Conservation (phyloP, 805 yeast species). For the Yarrowia deformans region DNA sequence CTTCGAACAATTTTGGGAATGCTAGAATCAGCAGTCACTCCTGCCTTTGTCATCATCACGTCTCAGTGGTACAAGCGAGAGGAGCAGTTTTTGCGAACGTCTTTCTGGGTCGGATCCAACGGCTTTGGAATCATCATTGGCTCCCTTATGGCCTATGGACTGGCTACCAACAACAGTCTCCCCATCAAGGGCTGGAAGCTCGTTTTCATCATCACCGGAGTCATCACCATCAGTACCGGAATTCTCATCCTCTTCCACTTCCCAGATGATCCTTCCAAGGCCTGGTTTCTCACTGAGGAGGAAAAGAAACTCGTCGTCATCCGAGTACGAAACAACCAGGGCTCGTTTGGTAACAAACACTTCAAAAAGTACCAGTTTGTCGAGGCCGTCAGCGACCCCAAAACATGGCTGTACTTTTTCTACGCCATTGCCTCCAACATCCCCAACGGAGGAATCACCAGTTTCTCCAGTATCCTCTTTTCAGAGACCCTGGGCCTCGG, state of each 20-base stretch:
- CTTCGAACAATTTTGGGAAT: not conserved
- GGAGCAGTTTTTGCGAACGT: not conserved
- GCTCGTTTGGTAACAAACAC: not conserved
- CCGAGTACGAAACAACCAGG: not conserved
- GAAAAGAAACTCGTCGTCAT: not conserved
- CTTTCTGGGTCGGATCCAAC: not conserved
- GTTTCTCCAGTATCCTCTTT: not conserved
- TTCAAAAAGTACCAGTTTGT: not conserved
- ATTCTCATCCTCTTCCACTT: not conserved
- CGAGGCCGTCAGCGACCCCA: not conserved
- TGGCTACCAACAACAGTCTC: not conserved
- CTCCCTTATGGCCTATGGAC: not conserved
- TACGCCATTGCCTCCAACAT: not conserved
- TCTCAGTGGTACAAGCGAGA: not conserved
- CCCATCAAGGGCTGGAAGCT: not conserved
- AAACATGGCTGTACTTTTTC: not conserved
- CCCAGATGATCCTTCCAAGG: not conserved
- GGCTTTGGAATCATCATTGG: not conserved
- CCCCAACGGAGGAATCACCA: not conserved
- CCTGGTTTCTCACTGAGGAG: not conserved
- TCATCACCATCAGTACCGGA: not conserved
- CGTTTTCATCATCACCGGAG: not conserved
- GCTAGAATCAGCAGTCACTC: not conserved
- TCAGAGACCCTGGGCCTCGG: not conserved
- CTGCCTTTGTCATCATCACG: not conserved